Base-by-base conservation (phyloP, 441 rosid species). In the Viola pubescens region DNA sequence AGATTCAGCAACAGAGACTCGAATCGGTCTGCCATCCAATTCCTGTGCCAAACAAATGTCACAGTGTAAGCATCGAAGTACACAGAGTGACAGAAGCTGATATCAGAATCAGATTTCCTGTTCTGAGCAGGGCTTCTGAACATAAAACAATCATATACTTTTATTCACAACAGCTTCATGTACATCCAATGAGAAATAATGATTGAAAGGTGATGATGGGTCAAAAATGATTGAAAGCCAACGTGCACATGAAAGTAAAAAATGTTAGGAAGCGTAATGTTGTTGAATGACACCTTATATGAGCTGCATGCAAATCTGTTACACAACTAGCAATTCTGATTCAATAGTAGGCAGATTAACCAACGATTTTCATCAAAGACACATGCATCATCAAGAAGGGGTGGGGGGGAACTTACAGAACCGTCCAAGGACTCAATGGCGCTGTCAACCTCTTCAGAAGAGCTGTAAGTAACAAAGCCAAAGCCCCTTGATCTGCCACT, bases 401-500 rank as follows among this genome's bases (percentile, higher is more conserved):
- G 56, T 0, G 58, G 42, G 13, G 9, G 58, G 51, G 57, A 67
- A 81, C 98, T 84, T 83, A 88, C 97, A 44, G 66, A 78, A 11
- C 99, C 99, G 73, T 94, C 72, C 75, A 94, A 75, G 48, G 94
- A 71, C 37, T 69, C 86, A 50, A 94, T 78, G 34, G 97, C 99
- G 55, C 61, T 72, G 65, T 75, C 48, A 60, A 82, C 96, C 80
- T 94, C 99, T 43, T 85, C 82, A 58, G 95, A 60, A 49, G 95
- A 86, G 62, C 82, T 75, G 65, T 81, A 89, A 9, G 95, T 83
- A 49, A 94, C 99, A 78, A 94, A 94, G 56, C 99, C 99, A 37
- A 90, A 94, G 68, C 98, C 97, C 83, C 91, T 86, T 48, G 97
- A 94, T 72, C 99, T 75, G 61, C 99, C 97, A 66, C 77, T 89